These are phyloP conservation scores for Powellomyces hirtus DNA, from an alignment of 192 early-diverging fungal species.

Conservation along the genomic window DNA sequence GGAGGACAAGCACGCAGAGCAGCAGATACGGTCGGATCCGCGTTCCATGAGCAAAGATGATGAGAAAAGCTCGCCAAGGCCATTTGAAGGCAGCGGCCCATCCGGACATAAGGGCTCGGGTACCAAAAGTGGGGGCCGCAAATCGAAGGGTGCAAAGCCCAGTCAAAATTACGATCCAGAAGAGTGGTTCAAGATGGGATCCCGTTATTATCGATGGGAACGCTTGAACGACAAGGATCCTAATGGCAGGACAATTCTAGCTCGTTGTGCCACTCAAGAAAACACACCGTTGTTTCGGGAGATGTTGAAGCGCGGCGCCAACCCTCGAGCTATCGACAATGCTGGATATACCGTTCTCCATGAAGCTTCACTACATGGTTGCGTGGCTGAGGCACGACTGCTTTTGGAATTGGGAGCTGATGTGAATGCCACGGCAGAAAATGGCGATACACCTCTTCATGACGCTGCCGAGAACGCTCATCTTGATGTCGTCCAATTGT, in stretches of 20 bases:
- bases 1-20: no score
- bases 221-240: conserved; percentile 40
- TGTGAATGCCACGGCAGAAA: conserved; percentile 44
- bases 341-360: conserved; percentile 61
- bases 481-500: conserved; percentile 44
- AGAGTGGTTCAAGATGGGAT: conserved; percentile 10
- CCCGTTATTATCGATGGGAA: conserved; percentile 10
- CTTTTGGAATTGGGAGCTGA: conserved; percentile 52
- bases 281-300: conserved; percentile 37
- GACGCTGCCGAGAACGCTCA: conserved; percentile 51
- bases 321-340: conserved; percentile 50
- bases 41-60: no score
- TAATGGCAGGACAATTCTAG: conserved; percentile 47
- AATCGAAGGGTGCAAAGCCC: neutral
- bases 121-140: neutral
- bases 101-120: no score
- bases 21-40: no score
- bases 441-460: conserved; percentile 60
- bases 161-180: neutral
- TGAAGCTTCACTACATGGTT: conserved; percentile 52
- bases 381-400: conserved; percentile 34
- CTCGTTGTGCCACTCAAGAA: conserved; percentile 38
- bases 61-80: no score
- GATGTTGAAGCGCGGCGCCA: conserved; percentile 49
- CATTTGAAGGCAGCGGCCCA: no score